Conservation (phyloP, 805 yeast species). For the Cyberlindnera veronae region DNA sequence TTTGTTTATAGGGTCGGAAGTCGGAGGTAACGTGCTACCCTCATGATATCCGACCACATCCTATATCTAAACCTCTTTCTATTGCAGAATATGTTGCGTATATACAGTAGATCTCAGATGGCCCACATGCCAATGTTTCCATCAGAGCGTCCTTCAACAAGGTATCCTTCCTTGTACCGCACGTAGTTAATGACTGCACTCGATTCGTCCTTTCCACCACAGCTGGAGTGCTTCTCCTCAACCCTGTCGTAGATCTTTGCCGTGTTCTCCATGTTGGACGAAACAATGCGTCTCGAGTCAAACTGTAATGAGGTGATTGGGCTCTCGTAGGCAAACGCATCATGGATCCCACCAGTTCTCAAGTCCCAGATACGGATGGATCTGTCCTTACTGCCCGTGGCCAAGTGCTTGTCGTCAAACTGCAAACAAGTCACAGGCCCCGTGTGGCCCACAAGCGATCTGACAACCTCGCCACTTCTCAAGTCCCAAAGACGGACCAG, state of each 20-base stretch:
- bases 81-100: neutral
- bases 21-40: too few species aligned
- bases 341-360: constrained; percentile 58
- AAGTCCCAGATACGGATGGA: constrained; percentile 72
- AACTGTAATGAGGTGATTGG: constrained; percentile 57
- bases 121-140: constrained; percentile 72
- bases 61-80: too few species aligned
- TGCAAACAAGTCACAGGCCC: constrained; percentile 65
- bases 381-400: constrained; percentile 62
- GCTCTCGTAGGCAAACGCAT: constrained; percentile 57
- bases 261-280: constrained; percentile 45
- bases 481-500: constrained; percentile 74
- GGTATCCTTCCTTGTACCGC: constrained; percentile 58
- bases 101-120: constrained; percentile 26
- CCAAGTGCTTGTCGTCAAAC: constrained; percentile 61
- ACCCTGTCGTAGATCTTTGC: constrained; percentile 59
- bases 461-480: constrained; percentile 62
- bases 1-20: neutral
- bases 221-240: constrained; percentile 48
- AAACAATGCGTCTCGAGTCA: constrained; percentile 53
- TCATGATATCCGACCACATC: too few species aligned
- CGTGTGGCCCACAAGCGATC: constrained; percentile 63
- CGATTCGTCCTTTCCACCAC: constrained; percentile 39
- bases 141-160: constrained; percentile 58
- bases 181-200: constrained; percentile 37